Percentiles rank a stretch among this genome's conserved stretches.
These are phyloP conservation scores for Lactifluus piperatus DNA, from an alignment of 768 basidiomycete species.

Conservation along the genomic window DNA sequence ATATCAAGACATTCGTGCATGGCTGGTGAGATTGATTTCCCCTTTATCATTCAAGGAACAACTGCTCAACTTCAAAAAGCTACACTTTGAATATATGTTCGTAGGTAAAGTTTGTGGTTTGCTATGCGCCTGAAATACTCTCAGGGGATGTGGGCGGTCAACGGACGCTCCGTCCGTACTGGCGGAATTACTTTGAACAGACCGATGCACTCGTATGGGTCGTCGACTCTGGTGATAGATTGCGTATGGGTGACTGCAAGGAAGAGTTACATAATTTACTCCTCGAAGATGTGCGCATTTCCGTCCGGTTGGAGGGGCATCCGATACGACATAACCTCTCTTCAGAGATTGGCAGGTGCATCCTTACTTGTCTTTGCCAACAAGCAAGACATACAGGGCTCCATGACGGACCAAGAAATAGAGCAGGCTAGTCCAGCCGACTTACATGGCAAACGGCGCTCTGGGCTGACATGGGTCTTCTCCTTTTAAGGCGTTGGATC, in stretches of 20 bases:
- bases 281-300: conserved; percentile 69
- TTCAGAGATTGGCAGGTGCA: conserved; percentile 90
- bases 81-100: conserved; percentile 77
- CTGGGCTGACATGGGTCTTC: background rate
- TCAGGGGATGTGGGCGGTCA: conserved; percentile 99
- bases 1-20: conserved; percentile 94
- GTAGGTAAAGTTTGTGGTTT: conserved; percentile 21
- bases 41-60: background rate
- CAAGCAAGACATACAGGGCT: conserved; percentile 91
- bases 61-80: conserved; percentile 27
- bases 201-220: conserved; percentile 99
- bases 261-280: conserved; percentile 80
- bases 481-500: conserved; percentile 58
- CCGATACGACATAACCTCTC: background rate
- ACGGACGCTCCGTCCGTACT: conserved; percentile 90
- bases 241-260: conserved; percentile 86
- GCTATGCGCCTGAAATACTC: background rate
- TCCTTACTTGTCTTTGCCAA: conserved; percentile 95
- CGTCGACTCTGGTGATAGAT: conserved; percentile 88
- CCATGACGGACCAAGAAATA: conserved; percentile 77
- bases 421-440: conserved; percentile 50
- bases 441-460: conserved; percentile 1
- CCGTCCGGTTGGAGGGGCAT: background rate
- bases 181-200: conserved; percentile 98
- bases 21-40: conserved; percentile 53